Evolutionary conservation across 2,329 filamentous ascomycete species (phyloP), one percentile per base, ranked within the genome.

Genomic region (Westerdykella ornata): DNA sequence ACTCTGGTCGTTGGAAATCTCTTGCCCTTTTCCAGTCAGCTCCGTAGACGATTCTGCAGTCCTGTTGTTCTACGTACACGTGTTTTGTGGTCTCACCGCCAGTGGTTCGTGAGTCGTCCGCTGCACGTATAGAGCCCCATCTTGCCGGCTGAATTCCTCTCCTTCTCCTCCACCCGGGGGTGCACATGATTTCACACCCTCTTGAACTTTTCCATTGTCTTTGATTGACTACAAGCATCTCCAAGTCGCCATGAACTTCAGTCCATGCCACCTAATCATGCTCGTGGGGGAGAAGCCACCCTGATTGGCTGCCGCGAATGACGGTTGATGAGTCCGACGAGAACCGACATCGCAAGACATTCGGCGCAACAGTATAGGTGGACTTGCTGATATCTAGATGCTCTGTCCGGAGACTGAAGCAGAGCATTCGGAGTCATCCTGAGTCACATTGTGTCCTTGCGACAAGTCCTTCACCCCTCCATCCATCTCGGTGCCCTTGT

Each of bases 231-330:
- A 26, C 22, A 26, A 26, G 22, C 22, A 26, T 26, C 22, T 26
- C 22, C 22, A 26, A 26, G 22, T 26, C 22, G 22, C 22, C 8
- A 26, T 48, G 39, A 48, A 52, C 51, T 51, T 48, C 51, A 50
- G 51, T 47, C 54, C 45, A 37, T 44, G 46, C 41, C 52, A 41
- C 47, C 45, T 40, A 44, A 48, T 35, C 46, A 42, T 44, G 52
- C 57, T 53, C 56, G 57, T 62, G 60, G 52, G 48, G 45, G 35
- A 37, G 37, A 45, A 38, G 32, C 38, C 17, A 16, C 35, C 45
- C 18, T 56, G 45, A 63, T 63, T 62, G 60, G 60, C 41, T 38
- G 46, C 33, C 39, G 42, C 39, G 22, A 22, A 43, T 44, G 43
- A 44, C 37, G 42, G 31, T 34, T 40, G 45, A 50, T 46, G 47